phyloP scores from a whole-genome alignment of 1,139 yeast species.

The Eremothecium coryli region DNA sequence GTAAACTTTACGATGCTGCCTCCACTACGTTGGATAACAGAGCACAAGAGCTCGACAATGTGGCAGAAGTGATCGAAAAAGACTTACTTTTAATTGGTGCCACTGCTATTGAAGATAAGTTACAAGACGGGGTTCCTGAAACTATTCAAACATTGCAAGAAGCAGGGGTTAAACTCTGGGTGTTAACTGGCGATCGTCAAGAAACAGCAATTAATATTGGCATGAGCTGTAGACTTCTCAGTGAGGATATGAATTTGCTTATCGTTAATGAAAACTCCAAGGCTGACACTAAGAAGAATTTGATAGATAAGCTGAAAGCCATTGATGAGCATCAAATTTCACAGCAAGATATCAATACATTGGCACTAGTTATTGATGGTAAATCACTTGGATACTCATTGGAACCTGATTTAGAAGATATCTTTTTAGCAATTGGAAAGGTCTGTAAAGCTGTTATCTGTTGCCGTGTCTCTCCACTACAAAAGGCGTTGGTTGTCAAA shows the following conservation, averaged over 20 bases:
- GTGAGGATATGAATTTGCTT: constrained; percentile 92
- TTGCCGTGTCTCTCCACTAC: constrained; percentile 96
- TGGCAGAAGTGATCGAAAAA: constrained; percentile 74
- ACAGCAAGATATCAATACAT: constrained; percentile 63
- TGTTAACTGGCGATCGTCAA: constrained; percentile 94
- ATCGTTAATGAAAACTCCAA: constrained; percentile 80
- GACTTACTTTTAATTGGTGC: constrained; percentile 83
- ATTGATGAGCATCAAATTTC: constrained; percentile 56
- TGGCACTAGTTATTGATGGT: constrained; percentile 92
- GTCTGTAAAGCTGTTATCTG: constrained; percentile 92
- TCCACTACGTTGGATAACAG: constrained; percentile 73
- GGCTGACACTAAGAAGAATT: constrained; percentile 62
- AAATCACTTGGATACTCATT: constrained; percentile 79
- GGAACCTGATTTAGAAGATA: constrained; percentile 70
- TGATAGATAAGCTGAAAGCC: constrained; percentile 68
- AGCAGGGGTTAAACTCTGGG: constrained; percentile 97
- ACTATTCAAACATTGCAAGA: constrained; percentile 89
- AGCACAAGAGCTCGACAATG: constrained; percentile 67
- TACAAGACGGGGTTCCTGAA: constrained; percentile 98
- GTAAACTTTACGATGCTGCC: constrained; percentile 58
- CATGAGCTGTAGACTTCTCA: constrained; percentile 86
- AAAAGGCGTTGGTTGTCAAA: constrained; percentile 91
- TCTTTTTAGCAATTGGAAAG: constrained; percentile 70
- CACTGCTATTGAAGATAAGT: constrained; percentile 94
- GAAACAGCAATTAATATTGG: constrained; percentile 99